Evolutionary conservation across 1,139 yeast species (phyloP), one percentile per base, ranked within the genome.

Genomic region (Geotrichum histeridarum): DNA sequence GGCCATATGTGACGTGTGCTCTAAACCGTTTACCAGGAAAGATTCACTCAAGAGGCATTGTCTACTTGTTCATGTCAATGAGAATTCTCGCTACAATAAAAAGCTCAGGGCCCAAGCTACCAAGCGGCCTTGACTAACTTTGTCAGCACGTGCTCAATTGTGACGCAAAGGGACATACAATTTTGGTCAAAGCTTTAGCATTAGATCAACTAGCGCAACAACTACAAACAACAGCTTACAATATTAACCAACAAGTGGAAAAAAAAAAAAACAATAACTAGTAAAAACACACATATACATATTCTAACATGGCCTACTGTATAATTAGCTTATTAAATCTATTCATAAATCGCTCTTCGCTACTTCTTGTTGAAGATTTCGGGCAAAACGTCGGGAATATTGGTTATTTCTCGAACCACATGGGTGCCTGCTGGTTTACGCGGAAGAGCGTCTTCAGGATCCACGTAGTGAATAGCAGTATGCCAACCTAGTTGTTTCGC

Each of bases 401-500:
- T 82, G 15, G 73, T 63, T 18, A 81, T 72, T 52, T 76, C 73
- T 57, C 78, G 71, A 33, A 82, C 70, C 15, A 78, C 65, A 14
- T 68, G 56, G 32, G 79, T 71, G 2, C 79, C 77, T 41, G 73
- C 73, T 8, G 76, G 77, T 48, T 70, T 69, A 36, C 68, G 70
- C 43, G 73, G 73, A 22, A 64, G 47, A 15, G 70, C 71, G 48
- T 75, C 74, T 53, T 73, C 76, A 4, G 78, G 60, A 69, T 85
- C 93, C 17, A 83, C 76, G 61, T 73, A 82, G 62, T 83, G 89
- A 52, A 81, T 71, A 4, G 82, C 78, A 37, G 73, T 71, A 4
- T 82, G 59, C 70, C 79, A 77, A 0, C 80, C 80, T 35, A 77
- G 64, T 50, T 75, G 69, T 50, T 67, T 66, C 55, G 90, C 69